Evolutionary conservation across 1,284 basidiomycete species (phyloP).

Genomic region (Ceratobasidium sp.): DNA sequence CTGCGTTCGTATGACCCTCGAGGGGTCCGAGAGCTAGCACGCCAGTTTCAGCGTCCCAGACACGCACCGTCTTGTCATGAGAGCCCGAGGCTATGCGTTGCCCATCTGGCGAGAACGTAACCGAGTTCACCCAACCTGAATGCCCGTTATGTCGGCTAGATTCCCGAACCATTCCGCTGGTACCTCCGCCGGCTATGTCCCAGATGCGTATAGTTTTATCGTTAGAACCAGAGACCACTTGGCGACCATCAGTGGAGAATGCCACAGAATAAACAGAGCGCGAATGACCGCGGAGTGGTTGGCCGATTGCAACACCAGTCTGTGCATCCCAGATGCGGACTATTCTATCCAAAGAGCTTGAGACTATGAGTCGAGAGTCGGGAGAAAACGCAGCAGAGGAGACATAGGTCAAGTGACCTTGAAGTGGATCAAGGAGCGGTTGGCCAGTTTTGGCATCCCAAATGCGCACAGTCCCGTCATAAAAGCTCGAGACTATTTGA

Average conservation of each 20-base stretch:
- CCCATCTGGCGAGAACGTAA: conserved; percentile 37
- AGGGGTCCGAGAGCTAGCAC: background rate
- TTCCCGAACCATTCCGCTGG: background rate
- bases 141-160: background rate
- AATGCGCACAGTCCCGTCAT: no score
- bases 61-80: conserved; percentile 19
- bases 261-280: conserved; percentile 23
- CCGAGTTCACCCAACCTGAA: background rate
- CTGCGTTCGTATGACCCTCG: conserved; percentile 21
- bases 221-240: conserved; percentile 31
- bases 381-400: no score
- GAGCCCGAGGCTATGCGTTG: conserved; percentile 18
- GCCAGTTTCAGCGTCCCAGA: conserved; percentile 35
- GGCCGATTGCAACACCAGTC: background rate
- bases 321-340: conserved; percentile 43
- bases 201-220: conserved; percentile 44
- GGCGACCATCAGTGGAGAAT: conserved; percentile 44
- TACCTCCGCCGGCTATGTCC: conserved; percentile 31
- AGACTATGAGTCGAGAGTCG: background rate
- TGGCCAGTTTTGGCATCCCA: no score
- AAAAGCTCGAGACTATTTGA: no score
- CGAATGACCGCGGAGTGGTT: conserved; percentile 58
- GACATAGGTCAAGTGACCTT: no score
- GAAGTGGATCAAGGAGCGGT: no score
- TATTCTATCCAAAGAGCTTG: conserved; percentile 24